These are phyloP conservation scores for Neofusicoccum sp. DNA, from an alignment of 2,329 filamentous ascomycete species.

Conservation along the genomic window DNA sequence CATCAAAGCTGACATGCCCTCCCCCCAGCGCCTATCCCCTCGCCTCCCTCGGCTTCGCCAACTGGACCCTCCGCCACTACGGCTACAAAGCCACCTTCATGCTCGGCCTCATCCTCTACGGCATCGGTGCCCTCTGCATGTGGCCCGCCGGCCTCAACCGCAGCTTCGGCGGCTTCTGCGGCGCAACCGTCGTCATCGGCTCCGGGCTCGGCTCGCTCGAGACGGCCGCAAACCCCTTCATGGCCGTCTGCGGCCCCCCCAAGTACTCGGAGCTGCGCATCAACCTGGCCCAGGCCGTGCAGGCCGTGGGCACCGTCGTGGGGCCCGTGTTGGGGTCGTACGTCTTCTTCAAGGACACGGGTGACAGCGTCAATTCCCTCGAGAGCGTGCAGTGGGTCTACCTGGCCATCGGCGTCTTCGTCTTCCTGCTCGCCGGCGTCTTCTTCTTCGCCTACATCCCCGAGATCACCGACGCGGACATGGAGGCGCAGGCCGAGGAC, in stretches of 20 bases:
- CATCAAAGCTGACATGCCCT: not conserved
- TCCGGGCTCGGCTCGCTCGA: slow-evolving; percentile 56
- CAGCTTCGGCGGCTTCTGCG: slow-evolving; percentile 61
- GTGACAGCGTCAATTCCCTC: slow-evolving; percentile 50
- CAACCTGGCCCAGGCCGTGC: slow-evolving; percentile 59
- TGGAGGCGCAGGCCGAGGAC: slow-evolving; percentile 51
- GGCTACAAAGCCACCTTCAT: slow-evolving; percentile 50
- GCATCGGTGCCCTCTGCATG: slow-evolving; percentile 57
- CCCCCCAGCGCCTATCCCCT: slow-evolving; percentile 44
- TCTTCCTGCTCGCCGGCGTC: slow-evolving; percentile 55
- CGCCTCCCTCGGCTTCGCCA: slow-evolving; percentile 47
- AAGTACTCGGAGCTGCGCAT: slow-evolving; percentile 58
- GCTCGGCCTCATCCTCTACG: slow-evolving; percentile 55
- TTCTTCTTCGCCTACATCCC: slow-evolving; percentile 58
- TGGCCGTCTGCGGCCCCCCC: slow-evolving; percentile 57
- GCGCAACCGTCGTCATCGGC: slow-evolving; percentile 56
- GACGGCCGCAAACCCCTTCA: slow-evolving; percentile 57
- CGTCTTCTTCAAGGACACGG: slow-evolving; percentile 60
- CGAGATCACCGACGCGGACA: slow-evolving; percentile 62
- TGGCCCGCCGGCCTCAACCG: slow-evolving; percentile 58
- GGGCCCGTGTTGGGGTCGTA: slow-evolving; percentile 59
- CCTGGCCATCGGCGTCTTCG: slow-evolving; percentile 61
- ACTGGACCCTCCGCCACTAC: slow-evolving; percentile 50
- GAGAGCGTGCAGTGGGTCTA: slow-evolving; percentile 65
- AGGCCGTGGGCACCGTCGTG: slow-evolving; percentile 58